Percentiles rank a stretch among this genome's conserved stretches.
Conservation (phyloP, 129 eudicot species). For the Arctium lappa region DNA sequence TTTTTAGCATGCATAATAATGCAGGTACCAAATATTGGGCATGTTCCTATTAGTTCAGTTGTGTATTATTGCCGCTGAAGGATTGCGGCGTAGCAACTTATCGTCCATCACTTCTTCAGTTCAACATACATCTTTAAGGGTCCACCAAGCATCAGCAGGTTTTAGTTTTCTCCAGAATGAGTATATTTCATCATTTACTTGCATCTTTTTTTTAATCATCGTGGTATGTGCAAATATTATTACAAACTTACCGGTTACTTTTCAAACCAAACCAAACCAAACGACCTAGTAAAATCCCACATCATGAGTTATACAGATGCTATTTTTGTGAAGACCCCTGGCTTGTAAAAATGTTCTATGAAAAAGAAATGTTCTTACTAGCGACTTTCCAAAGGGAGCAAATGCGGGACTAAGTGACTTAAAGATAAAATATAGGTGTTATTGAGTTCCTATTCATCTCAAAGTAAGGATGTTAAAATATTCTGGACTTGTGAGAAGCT, state of each 20-base stretch:
- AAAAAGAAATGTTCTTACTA: background rate
- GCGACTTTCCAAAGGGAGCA: background rate
- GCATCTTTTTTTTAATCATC: background rate
- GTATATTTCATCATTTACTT: background rate
- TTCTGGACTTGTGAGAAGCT: conserved; percentile 7
- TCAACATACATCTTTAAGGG: conserved; percentile 68
- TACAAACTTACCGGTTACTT: background rate
- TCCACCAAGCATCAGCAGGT: conserved; percentile 76
- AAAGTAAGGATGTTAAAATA: background rate
- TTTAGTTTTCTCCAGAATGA: conserved; percentile 9
- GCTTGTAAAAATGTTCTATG: background rate
- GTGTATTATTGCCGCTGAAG: conserved; percentile 94
- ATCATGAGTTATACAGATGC: background rate
- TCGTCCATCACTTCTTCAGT: conserved; percentile 71
- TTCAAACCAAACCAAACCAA: background rate
- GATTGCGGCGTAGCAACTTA: conserved; percentile 80
- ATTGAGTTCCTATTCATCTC: background rate
- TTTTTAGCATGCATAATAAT: conserved; percentile 1
- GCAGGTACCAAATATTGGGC: conserved; percentile 98
- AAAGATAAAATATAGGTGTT: background rate
- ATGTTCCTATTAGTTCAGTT: conserved; percentile 86
- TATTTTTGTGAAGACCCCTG: background rate
- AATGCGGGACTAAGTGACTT: background rate
- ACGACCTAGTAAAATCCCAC: background rate
- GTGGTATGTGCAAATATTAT: conserved; percentile 1